phyloP scores from a whole-genome alignment of 352 stramenopile genomes.

The Pythium pyrilobum region DNA sequence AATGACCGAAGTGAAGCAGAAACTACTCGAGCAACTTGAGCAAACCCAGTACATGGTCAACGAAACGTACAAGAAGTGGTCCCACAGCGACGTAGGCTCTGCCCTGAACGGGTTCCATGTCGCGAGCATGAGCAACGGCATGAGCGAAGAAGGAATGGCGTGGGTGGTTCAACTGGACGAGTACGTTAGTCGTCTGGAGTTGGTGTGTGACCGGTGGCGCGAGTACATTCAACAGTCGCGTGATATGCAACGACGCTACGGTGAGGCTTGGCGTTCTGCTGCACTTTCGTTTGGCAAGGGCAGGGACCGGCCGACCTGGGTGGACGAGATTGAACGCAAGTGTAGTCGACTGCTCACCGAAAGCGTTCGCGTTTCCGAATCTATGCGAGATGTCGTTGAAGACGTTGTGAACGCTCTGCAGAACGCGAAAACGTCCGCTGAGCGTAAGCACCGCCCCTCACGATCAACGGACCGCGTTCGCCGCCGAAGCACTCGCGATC shows the following conservation, averaged over 20 bases:
- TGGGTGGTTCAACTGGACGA: conserved; percentile 48
- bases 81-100: conserved; percentile 40
- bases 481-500: conserved; percentile 17
- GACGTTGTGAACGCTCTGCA: conserved; percentile 40
- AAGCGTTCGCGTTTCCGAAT: conserved; percentile 47
- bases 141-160: neutral
- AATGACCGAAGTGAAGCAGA: conserved; percentile 67
- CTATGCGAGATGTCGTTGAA: conserved; percentile 45
- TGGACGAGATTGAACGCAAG: conserved; percentile 52
- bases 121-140: neutral
- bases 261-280: conserved; percentile 32
- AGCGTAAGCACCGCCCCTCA: conserved; percentile 27
- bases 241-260: conserved; percentile 45
- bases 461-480: conserved; percentile 16
- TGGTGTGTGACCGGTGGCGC: conserved; percentile 45
- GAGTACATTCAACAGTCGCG: conserved; percentile 51
- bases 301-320: conserved; percentile 37
- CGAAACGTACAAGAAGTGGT: conserved; percentile 70
- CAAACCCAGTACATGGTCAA: conserved; percentile 78
- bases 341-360: conserved; percentile 45
- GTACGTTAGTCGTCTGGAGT: conserved; percentile 47
- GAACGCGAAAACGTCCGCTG: conserved; percentile 33
- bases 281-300: conserved; percentile 28
- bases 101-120: conserved; percentile 11
- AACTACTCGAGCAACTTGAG: conserved; percentile 62